Base-by-base conservation (phyloP, 2,329 filamentous ascomycete genomes). In the Penicillium freii region DNA sequence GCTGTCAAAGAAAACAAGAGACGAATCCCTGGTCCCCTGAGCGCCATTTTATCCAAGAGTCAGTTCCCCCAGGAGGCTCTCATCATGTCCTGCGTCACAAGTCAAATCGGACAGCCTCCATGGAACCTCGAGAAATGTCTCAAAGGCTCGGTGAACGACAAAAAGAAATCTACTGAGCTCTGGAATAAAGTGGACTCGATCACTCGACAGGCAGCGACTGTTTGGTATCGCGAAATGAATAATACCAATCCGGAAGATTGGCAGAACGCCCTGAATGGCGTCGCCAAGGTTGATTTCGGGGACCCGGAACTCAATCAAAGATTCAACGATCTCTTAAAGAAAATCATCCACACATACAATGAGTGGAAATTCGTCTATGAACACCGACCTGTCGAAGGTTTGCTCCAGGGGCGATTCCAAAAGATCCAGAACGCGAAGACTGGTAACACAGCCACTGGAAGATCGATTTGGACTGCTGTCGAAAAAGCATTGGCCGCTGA, bases 11-110 rank as follows among this genome's bases (percentile, higher is more conserved):
- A 62, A 40, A 65, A 63, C 44, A 62, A 62, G 15, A 64, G 61
- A 36, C 66, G 66, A 3, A 56, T 62, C 47, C 58, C 61, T 33
- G 64, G 68, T 48, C 71, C 72, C 38, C 63, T 85, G 4, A 77
- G 79, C 33, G 71, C 77, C 6, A 78, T 79, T 11, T 67, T 84
- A 6, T 72, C 73, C n/a, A 75, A 71, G 11, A 80, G 77, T 11
- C 29, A 46, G 23, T 7, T 29, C 6, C 38, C 44, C 3, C 39
- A 39, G 19, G 46, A 58, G 31, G 23, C 56, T 0, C 69, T 86
- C n/a, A 66, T 83, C 0, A 83, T 80, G 66, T 64, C 80, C 61
- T 69, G 76, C 63, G 70, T 76, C 43, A 69, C 72, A 29, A 74
- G 77, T 51, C 66, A 68, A 3, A 62, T 72, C 27, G 66, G 68